phyloP scores from a whole-genome alignment of 1,284 basidiomycete genomes.

The Trametes versicolor region DNA sequence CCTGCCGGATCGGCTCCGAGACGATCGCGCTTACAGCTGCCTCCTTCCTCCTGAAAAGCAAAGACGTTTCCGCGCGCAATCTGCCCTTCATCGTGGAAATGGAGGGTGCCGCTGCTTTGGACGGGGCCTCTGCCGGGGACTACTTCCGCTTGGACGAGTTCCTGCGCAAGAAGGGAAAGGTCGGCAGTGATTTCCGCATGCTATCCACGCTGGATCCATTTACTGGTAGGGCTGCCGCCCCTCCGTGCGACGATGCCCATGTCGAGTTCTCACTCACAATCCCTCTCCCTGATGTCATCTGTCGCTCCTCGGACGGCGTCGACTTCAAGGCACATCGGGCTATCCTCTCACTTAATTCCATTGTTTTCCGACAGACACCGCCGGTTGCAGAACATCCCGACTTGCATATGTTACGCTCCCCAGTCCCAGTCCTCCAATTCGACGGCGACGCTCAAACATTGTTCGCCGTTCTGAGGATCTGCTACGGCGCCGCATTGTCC shows the following conservation, averaged over 20 bases:
- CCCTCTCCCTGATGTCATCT: slow-evolving; percentile 47
- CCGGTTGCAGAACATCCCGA: neutral
- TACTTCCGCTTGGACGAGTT: slow-evolving; percentile 27
- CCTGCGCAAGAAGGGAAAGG: slow-evolving; percentile 7
- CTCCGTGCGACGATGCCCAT: too few species aligned
- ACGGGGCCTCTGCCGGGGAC: slow-evolving; percentile 28
- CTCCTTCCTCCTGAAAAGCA: neutral
- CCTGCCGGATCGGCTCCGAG: slow-evolving; percentile 23
- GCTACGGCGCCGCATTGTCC: slow-evolving; percentile 25
- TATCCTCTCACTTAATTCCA: slow-evolving; percentile 52
- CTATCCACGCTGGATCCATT: too few species aligned
- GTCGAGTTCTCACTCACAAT: slow-evolving; percentile 1
- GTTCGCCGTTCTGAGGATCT: slow-evolving; percentile 27
- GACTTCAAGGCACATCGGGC: slow-evolving; percentile 56
- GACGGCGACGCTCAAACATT: slow-evolving; percentile 20
- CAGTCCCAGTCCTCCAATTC: slow-evolving; percentile 24
- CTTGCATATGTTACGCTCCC: neutral
- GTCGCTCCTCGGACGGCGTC: slow-evolving; percentile 57
- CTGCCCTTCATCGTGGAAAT: slow-evolving; percentile 9
- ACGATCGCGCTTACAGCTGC: slow-evolving; percentile 23
- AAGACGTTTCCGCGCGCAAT: neutral
- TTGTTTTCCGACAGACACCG: neutral
- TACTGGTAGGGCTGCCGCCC: too few species aligned
- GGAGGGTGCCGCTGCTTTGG: slow-evolving; percentile 6
- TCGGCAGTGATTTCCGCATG: slow-evolving; percentile 3